Evolutionary conservation across 2,329 filamentous ascomycete genomes (phyloP).

Genomic region (Fulvia fulva): DNA sequence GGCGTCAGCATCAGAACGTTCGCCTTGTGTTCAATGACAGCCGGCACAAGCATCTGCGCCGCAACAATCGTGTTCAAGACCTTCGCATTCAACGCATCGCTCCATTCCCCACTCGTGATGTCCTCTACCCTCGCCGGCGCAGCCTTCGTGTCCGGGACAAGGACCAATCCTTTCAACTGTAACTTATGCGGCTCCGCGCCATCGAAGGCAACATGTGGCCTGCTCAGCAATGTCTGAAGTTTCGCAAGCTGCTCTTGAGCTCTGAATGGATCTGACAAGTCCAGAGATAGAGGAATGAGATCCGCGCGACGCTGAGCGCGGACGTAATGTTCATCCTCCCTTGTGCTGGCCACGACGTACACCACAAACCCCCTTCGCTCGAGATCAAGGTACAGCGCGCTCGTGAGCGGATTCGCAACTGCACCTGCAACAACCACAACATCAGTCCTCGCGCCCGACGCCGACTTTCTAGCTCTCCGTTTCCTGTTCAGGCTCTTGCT

Average conservation of each 20-base stretch:
- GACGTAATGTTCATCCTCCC: conserved; percentile 78
- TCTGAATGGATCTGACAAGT: conserved; percentile 71
- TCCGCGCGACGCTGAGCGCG: conserved; percentile 73
- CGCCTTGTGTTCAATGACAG: conserved; percentile 53
- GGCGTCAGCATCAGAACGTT: conserved; percentile 74
- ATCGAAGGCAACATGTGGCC: conserved; percentile 71
- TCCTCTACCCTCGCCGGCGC: conserved; percentile 74
- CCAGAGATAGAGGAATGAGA: conserved; percentile 75
- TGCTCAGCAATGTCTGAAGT: conserved; percentile 67
- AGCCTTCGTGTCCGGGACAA: conserved; percentile 67
- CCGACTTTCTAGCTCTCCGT: conserved; percentile 72
- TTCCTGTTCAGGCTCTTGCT: conserved; percentile 57
- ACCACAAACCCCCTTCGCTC: conserved; percentile 91
- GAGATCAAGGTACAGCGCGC: conserved; percentile 77
- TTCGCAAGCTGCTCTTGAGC: conserved; percentile 66
- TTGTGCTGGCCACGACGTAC: conserved; percentile 80
- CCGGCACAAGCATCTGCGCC: conserved; percentile 74
- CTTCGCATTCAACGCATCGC: conserved; percentile 87
- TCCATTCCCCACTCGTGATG: conserved; percentile 76
- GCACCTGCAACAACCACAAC: conserved; percentile 88
- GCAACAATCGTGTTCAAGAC: conserved; percentile 85
- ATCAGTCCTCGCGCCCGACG: conserved; percentile 80
- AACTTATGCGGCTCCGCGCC: conserved; percentile 73
- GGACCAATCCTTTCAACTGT: conserved; percentile 71
- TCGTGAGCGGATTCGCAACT: conserved; percentile 76